Conservation (phyloP, 2,329 filamentous ascomycete genomes). For the Sphaerulina populicola region DNA sequence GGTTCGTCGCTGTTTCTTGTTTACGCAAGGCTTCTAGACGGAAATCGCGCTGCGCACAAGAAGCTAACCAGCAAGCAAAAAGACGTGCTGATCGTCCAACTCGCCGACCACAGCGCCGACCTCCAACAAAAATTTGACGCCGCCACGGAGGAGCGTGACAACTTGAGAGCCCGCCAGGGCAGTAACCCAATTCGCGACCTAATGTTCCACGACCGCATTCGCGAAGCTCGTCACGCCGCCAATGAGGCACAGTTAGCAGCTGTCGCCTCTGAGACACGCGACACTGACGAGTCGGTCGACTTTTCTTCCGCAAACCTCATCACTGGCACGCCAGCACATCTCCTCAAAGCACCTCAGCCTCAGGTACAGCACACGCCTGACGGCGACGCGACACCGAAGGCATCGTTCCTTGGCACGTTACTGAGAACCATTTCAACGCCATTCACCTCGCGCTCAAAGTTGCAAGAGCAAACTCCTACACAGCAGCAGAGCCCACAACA, state of each 20-base stretch:
- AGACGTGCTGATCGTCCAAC: no score
- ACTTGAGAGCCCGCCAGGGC: conserved; percentile 5
- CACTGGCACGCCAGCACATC: conserved; percentile 10
- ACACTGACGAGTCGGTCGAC: conserved; percentile 4
- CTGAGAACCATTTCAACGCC: conserved; percentile 15
- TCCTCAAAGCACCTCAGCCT: not conserved
- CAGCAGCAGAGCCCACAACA: conserved; percentile 8
- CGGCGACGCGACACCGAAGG: not conserved
- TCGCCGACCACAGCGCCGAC: conserved; percentile 7
- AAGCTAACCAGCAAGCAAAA: no score
- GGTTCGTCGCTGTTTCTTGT: no score
- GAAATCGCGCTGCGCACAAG: no score
- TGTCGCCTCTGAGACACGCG: conserved; percentile 1
- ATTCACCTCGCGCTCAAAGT: conserved; percentile 9
- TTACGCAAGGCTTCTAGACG: no score
- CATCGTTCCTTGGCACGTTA: conserved; percentile 14
- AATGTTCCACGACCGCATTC: conserved; percentile 4
- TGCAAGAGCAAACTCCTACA: conserved; percentile 2
- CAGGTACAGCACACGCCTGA: not conserved
- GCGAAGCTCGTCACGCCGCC: not conserved
- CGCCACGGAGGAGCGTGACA: not conserved
- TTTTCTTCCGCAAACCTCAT: conserved; percentile 9
- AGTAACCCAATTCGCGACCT: conserved; percentile 2
- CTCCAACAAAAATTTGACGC: conserved; percentile 1
- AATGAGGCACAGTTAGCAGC: not conserved